phyloP scores from a whole-genome alignment of 1,284 basidiomycete genomes.

The Cryptococcus sp. region DNA sequence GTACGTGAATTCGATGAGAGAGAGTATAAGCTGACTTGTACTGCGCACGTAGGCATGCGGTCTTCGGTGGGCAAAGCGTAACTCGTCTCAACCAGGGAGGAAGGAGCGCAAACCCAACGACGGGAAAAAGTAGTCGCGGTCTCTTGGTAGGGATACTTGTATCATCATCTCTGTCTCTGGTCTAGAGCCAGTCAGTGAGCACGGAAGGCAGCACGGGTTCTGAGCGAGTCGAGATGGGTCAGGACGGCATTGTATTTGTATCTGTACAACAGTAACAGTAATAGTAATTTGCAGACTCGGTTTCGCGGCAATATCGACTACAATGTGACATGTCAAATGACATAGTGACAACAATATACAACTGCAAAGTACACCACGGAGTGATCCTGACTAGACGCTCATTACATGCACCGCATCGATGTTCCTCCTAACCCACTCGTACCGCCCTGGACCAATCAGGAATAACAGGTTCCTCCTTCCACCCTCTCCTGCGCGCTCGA shows the following conservation, averaged over 20 bases:
- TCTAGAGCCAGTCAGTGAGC: too few species aligned
- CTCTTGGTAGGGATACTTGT: too few species aligned
- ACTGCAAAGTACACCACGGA: background rate
- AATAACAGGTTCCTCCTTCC: slow-evolving; percentile 55
- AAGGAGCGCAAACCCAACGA: slow-evolving; percentile 31
- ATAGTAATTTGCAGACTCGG: background rate
- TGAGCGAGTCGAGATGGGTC: too few species aligned
- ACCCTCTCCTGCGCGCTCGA: slow-evolving; percentile 34
- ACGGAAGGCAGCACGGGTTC: too few species aligned
- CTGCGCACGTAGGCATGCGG: slow-evolving; percentile 41
- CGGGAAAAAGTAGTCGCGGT: slow-evolving; percentile 6
- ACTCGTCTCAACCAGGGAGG: slow-evolving; percentile 38
- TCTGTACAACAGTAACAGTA: too few species aligned
- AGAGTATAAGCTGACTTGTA: background rate
- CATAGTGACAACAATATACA: background rate
- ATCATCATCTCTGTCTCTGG: too few species aligned
- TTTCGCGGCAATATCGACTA: background rate
- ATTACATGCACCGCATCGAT: background rate
- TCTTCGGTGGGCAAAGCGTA: slow-evolving; percentile 51
- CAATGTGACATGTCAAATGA: background rate
- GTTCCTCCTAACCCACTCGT: background rate
- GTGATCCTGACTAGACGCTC: too few species aligned
- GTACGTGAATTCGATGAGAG: too few species aligned
- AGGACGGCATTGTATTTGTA: too few species aligned
- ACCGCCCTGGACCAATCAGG: slow-evolving; percentile 74